phyloP scores from a whole-genome alignment of 2,329 filamentous ascomycete genomes.

The Xylariaceae sp. region DNA sequence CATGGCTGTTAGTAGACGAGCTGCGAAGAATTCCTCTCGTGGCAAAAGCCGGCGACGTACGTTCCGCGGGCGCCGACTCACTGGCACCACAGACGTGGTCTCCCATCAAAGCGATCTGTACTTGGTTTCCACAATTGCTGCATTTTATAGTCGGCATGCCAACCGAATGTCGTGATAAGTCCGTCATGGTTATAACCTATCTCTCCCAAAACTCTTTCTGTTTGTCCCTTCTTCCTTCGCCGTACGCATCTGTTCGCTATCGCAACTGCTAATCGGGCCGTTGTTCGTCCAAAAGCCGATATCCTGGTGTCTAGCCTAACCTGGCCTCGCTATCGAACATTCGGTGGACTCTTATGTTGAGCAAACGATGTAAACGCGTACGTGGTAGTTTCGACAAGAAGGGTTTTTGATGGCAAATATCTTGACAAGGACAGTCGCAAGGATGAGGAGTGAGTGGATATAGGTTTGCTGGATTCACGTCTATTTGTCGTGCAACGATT shows the following conservation, averaged over 20 bases:
- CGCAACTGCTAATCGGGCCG: constrained; percentile 10
- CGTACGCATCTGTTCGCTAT: constrained; percentile 15
- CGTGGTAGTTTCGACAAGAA: too few relatives aligned
- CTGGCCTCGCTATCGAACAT: not conserved
- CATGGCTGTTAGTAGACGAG: constrained; percentile 18
- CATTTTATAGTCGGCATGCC: constrained; percentile 84
- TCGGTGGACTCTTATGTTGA: too few relatives aligned
- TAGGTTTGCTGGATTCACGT: too few relatives aligned
- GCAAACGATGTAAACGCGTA: too few relatives aligned
- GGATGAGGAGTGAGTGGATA: too few relatives aligned
- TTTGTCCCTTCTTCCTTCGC: constrained; percentile 11
- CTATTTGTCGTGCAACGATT: too few relatives aligned
- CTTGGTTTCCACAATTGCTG: constrained; percentile 69
- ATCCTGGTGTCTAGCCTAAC: not conserved
- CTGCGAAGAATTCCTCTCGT: not conserved
- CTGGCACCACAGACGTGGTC: constrained; percentile 66
- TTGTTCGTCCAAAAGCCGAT: constrained; percentile 17
- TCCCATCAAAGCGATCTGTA: constrained; percentile 80
- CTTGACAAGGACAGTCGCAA: too few relatives aligned
- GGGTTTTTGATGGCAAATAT: too few relatives aligned
- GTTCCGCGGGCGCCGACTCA: constrained; percentile 38
- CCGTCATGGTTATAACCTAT: constrained; percentile 37
- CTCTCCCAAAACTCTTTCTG: constrained; percentile 7
- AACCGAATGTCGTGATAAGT: constrained; percentile 53
- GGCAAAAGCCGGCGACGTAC: constrained; percentile 26